A percentile compares a stretch with the other conserved stretches of the same genome.
phyloP scores from a whole-genome alignment of 352 stramenopile species.

The Phytopythium chamaehyphon region DNA sequence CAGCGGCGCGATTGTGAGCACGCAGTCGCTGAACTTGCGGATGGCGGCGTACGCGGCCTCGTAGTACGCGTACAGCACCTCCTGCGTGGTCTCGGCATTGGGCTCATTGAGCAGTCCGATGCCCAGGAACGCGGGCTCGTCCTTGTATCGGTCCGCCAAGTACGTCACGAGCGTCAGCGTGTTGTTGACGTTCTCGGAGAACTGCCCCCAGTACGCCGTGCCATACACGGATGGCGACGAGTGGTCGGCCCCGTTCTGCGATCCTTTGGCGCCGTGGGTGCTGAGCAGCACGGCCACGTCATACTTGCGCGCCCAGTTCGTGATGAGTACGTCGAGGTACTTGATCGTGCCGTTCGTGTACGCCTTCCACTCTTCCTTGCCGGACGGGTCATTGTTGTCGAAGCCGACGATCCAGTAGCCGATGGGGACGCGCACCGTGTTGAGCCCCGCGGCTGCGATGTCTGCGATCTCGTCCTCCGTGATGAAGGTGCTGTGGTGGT shows the following conservation, averaged over 20 bases:
- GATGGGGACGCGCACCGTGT: conserved; percentile 54
- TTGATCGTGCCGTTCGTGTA: conserved; percentile 33
- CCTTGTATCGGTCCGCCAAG: conserved; percentile 40
- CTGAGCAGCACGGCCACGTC: conserved; percentile 48
- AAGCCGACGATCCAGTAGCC: conserved; percentile 55
- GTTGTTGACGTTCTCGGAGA: conserved; percentile 34
- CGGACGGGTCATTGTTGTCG: conserved; percentile 25
- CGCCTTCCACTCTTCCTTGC: conserved; percentile 29
- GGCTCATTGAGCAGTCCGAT: conserved; percentile 58
- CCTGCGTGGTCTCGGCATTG: conserved; percentile 20
- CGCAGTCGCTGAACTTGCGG: conserved; percentile 41
- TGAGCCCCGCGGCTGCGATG: conserved; percentile 43
- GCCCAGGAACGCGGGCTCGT: conserved; percentile 44
- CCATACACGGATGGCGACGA: conserved; percentile 29
- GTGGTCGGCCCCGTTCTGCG: conserved; percentile 57
- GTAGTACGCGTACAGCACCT: conserved; percentile 55
- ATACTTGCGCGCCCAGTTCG: conserved; percentile 30
- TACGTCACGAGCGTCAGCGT: conserved; percentile 29
- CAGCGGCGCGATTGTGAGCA: conserved; percentile 58
- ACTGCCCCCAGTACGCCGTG: conserved; percentile 32
- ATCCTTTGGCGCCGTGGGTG: conserved; percentile 54
- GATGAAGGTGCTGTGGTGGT: conserved; percentile 63
- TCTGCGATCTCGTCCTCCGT: conserved; percentile 52
- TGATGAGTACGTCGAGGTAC: conserved; percentile 44
- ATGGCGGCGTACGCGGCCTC: conserved; percentile 43